Evolutionary conservation across 2,329 filamentous ascomycete species (phyloP), one percentile per base, ranked within the genome.

Genomic region (Aspergillus thermomutatus): DNA sequence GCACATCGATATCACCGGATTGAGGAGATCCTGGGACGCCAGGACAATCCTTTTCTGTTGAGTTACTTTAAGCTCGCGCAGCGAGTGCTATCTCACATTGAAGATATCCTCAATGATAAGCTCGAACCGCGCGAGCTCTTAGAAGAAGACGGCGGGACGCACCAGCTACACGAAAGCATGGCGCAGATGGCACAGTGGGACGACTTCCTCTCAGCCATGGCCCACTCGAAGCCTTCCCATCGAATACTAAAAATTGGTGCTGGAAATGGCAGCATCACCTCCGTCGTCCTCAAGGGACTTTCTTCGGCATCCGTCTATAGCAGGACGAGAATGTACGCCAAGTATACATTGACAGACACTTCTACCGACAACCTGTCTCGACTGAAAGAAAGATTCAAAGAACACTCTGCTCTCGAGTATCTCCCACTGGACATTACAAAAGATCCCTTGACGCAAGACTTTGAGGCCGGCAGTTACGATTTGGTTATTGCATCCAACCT

Each of bases 361-460:
- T 70, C 68, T 1, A 61, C 65, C 6, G 66, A 64, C 0, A 70
- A 72, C 34, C 71, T 72, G n/a, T 66, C 67, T 26, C 67, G 66
- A 19, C 66, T 66, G 1, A 64, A 66, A 19, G 56, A 62, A 3
- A 62, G 62, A 21, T 68, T 72, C 21, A 60, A 57, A 14, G 69
- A 63, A 63, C 49, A 49, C 4, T 56, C 63, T 14, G 56, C 65
- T 1, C 67, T 75, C 10, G 57, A 60, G 8, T 73, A 62, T 50
- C 61, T 57, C 4, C 58, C 56, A 1, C 56, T 71, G 1, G 67
- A 73, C 52, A 63, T 71, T 26, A 55, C 55, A 23, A 49, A 59
- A 19, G 61, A 67, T 40, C 67, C 66, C 0, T 19, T 23, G 1
- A 48, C 41, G 21, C 70, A 72, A 50, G 69, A 68, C 2, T 68